Conservation (phyloP, 768 basidiomycete species). For the Suillus clintonianus region DNA sequence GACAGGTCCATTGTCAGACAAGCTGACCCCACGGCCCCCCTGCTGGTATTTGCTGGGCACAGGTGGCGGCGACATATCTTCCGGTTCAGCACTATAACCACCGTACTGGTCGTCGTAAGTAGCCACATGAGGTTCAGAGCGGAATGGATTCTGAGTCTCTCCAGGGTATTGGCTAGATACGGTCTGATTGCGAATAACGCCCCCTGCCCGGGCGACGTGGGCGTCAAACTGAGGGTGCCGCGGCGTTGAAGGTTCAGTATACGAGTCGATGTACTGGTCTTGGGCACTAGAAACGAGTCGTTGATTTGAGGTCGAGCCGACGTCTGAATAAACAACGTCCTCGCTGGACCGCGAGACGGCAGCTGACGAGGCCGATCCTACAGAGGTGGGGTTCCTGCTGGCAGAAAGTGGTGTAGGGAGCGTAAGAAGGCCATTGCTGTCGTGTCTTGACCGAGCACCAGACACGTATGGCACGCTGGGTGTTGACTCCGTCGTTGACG, state of each 20-base stretch:
- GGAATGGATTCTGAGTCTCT: constrained; percentile 62
- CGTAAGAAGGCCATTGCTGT: constrained; percentile 71
- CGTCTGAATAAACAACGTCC: constrained; percentile 37
- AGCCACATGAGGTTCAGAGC: constrained; percentile 44
- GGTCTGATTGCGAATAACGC: constrained; percentile 41
- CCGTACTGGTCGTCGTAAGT: constrained; percentile 40
- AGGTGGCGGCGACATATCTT: constrained; percentile 29
- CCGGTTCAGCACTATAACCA: constrained; percentile 36
- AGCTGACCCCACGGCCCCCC: constrained; percentile 63
- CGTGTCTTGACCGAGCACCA: constrained; percentile 56
- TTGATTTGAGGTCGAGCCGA: constrained; percentile 43
- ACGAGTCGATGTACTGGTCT: constrained; percentile 32
- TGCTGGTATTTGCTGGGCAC: constrained; percentile 21
- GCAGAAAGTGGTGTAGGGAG: constrained; percentile 75
- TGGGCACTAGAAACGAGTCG: constrained; percentile 41
- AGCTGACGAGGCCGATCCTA: constrained; percentile 42
- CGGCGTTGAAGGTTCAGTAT: constrained; percentile 18
- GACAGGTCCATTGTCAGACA: constrained; percentile 85
- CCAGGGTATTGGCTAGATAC: constrained; percentile 40
- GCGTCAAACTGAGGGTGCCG: constrained; percentile 39
- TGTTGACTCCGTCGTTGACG: constrained; percentile 63
- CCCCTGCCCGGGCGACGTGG: constrained; percentile 41
- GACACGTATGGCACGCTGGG: constrained; percentile 31
- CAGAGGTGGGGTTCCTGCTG: constrained; percentile 51
- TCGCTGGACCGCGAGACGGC: constrained; percentile 47